Evolutionary conservation across 305 asterid species (phyloP), one percentile per base, ranked within the genome.

Genomic region (Fraxinus paxiana): DNA sequence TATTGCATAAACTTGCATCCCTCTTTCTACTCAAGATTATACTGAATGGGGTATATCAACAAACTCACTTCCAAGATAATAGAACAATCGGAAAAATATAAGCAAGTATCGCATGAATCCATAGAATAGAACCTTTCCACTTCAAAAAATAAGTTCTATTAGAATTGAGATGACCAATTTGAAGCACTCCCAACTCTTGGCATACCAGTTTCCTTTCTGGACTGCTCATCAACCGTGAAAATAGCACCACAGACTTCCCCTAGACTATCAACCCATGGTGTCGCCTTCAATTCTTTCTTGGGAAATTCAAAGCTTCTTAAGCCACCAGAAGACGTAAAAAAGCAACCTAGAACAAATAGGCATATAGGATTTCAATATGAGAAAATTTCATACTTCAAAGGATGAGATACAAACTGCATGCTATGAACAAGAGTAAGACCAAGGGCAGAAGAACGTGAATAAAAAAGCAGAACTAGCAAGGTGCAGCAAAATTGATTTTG

Each of bases 311-410:
- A 75, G 75, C 80, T 79, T 61, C 81, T 79, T 81, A 88, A 77
- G 37, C 90, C 93, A 73, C 89, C 91, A 69, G 92, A 83, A 37
- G 91, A 78, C 2, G 90, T 86, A 79, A 88, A 89, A 80, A 87
- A 86, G 79, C 90, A 90, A 43, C 92, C 91, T 89, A 69, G 48
- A 85, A 61, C 12, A 34, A 30, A 54, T n/a, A 82, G 35, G 10
- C 34, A 46, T 30, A 10, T 59, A 43, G 20, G 2, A 15, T 54
- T 54, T 54, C 33, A 59, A 26, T 20, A 59, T 15, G 20, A 48
- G 20, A 48, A 48, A 12, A 13, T n/a, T 48, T 13, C 20, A 48
- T 28, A 48, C 6, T 15, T n/a, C 61, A 20, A 48, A 15, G 61
- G 22, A 48, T 48, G 22, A 48, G 61, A 12, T 13, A 48, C 61